These are phyloP conservation scores for Areca catechu DNA, from an alignment of 176 grass and related monocot genomes.

Conservation along the genomic window DNA sequence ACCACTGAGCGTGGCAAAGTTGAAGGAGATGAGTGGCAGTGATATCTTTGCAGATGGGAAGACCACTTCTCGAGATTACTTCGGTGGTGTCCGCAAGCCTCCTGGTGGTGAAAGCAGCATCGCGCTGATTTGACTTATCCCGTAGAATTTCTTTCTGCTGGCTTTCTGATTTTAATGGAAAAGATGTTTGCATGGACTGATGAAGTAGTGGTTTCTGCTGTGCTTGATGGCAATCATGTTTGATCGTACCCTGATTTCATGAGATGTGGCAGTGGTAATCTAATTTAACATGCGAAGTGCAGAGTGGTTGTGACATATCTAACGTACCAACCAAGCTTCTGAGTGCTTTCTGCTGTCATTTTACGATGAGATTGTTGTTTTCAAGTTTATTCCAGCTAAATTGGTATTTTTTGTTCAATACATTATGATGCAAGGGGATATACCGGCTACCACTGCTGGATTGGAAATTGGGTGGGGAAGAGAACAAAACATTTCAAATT, in stretches of 20 bases:
- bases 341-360: background rate
- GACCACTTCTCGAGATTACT: constrained; percentile 53
- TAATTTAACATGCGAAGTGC: constrained; percentile 50
- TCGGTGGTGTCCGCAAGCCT: constrained; percentile 87
- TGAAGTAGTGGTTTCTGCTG: too few relatives aligned
- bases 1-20: constrained; percentile 67
- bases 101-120: constrained; percentile 95
- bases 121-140: constrained; percentile 48
- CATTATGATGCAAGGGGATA: too few relatives aligned
- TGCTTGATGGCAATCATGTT: too few relatives aligned
- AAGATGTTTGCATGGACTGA: too few relatives aligned
- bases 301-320: constrained; percentile 40
- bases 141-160: too few relatives aligned
- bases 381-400: background rate
- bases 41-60: constrained; percentile 81
- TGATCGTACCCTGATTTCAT: too few relatives aligned
- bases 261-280: constrained; percentile 23
- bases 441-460: too few relatives aligned
- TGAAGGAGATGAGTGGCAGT: constrained; percentile 82
- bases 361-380: background rate
- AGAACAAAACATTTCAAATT: too few relatives aligned
- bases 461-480: too few relatives aligned
- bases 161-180: too few relatives aligned
- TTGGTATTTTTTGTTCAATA: too few relatives aligned
- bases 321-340: constrained; percentile 37